Conservation (phyloP, 371 early-diverging fungal genomes). For the Funneliformis caledonium region DNA sequence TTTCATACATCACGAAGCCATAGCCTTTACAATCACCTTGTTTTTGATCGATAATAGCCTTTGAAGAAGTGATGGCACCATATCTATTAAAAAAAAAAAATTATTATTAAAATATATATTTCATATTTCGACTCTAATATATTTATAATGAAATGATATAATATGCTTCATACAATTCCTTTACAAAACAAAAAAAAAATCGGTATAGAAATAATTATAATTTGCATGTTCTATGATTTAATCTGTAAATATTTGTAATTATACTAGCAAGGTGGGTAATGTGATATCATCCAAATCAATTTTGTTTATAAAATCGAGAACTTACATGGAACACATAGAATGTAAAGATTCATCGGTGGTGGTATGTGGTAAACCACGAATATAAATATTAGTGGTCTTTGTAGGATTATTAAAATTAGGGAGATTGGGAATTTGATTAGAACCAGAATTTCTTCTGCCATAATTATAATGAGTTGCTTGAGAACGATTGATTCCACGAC, state of each 20-base stretch:
- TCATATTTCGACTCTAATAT: not conserved
- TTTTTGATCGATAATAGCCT: constrained; percentile 81
- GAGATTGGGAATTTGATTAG: constrained; percentile 20
- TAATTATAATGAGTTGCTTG: constrained; percentile 33
- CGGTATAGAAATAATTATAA: not conserved
- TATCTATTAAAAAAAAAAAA: constrained; percentile 55
- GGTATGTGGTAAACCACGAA: constrained; percentile 75
- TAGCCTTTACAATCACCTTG: constrained; percentile 88
- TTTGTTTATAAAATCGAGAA: constrained; percentile 16
- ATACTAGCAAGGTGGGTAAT: no score
- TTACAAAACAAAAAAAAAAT: constrained; percentile 11
- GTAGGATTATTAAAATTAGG: constrained; percentile 39
- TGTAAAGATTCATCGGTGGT: constrained; percentile 76
- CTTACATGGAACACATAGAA: constrained; percentile 69
- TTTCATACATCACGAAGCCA: constrained; percentile 90
- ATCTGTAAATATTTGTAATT: not conserved
- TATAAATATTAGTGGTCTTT: constrained; percentile 72
- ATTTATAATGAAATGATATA: no score
- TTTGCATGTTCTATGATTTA: not conserved
- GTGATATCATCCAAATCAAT: not conserved
- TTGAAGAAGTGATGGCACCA: constrained; percentile 83
- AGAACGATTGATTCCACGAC: constrained; percentile 9
- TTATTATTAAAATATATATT: not conserved
- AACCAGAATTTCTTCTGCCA: constrained; percentile 38
- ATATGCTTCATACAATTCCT: not conserved